phyloP scores from a whole-genome alignment of 129 eudicot species.

The Chrysanthemum makinoi region DNA sequence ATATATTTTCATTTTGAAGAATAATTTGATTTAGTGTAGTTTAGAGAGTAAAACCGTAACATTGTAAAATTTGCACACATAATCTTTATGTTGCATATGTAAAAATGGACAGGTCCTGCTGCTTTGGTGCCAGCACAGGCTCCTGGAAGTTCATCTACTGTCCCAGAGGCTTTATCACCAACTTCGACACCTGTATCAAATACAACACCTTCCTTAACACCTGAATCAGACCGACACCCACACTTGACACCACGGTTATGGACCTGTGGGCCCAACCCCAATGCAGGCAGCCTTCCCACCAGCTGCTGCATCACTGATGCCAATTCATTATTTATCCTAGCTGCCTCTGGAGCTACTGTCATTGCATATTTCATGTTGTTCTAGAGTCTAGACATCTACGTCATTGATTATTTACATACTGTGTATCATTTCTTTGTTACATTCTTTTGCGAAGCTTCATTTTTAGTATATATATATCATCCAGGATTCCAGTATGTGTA shows the following conservation, averaged over 20 bases:
- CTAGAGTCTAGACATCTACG: too few relatives aligned
- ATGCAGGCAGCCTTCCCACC: slow-evolving; percentile 52
- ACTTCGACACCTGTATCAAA: slow-evolving; percentile 4
- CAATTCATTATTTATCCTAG: slow-evolving; percentile 36
- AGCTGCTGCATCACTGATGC: slow-evolving; percentile 36
- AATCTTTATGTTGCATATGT: not conserved
- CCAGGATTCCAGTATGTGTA: too few relatives aligned
- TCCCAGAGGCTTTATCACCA: slow-evolving; percentile 19
- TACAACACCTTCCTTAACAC: slow-evolving; percentile 24
- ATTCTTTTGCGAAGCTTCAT: too few relatives aligned
- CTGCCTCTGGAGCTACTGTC: not conserved
- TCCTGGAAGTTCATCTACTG: slow-evolving; percentile 38
- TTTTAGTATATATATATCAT: too few relatives aligned
- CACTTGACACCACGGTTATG: slow-evolving; percentile 28
- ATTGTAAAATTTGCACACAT: not conserved
- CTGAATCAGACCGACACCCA: slow-evolving; percentile 45
- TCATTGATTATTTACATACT: too few relatives aligned
- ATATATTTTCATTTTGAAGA: too few relatives aligned
- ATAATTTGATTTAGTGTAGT: too few relatives aligned
- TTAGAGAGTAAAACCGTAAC: too few relatives aligned
- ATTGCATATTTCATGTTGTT: too few relatives aligned
- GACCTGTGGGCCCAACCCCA: too few relatives aligned
- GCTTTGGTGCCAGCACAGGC: slow-evolving; percentile 50
- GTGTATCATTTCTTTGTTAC: too few relatives aligned
- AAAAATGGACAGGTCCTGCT: slow-evolving; percentile 40